Percentiles rank a stretch among this genome's conserved stretches.
These are phyloP conservation scores for Amylocystis lapponica DNA, from an alignment of 768 basidiomycete genomes.

Conservation along the genomic window DNA sequence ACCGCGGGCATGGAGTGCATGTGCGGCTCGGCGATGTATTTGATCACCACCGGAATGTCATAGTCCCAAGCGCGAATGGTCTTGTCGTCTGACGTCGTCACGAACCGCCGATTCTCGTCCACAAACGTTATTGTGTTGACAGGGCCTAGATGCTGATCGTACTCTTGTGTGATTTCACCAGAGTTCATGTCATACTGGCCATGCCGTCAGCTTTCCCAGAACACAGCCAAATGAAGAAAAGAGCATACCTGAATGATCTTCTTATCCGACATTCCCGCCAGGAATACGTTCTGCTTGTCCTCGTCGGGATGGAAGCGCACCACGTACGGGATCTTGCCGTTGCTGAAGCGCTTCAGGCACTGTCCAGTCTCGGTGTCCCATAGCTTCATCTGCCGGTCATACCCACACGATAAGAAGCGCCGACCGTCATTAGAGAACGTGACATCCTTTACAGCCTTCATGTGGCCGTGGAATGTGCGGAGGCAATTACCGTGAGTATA, in stretches of 20 bases:
- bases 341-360: constrained; percentile 93
- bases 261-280: constrained; percentile 99
- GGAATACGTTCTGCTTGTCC: constrained; percentile 93
- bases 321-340: constrained; percentile 96
- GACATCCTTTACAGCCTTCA: constrained; percentile 94
- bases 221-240: neutral
- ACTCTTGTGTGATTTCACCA: constrained; percentile 95
- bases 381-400: constrained; percentile 96
- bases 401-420: constrained; percentile 86
- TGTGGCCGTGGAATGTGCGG: constrained; percentile 95
- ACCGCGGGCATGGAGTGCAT: constrained; percentile 99
- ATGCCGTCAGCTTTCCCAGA: constrained; percentile 1
- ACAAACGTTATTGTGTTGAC: constrained; percentile 99
- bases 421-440: constrained; percentile 92
- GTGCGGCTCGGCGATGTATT: constrained; percentile 97
- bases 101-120: constrained; percentile 94
- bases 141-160: constrained; percentile 96
- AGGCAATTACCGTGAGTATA: constrained; percentile 96
- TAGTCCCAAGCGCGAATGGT: constrained; percentile 99
- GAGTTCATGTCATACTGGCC: constrained; percentile 89
- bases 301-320: constrained; percentile 93
- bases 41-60: constrained; percentile 99
- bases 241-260: constrained; percentile 88
- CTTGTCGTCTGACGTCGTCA: constrained; percentile 98
- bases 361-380: constrained; percentile 99